Percentiles rank a stretch among this genome's conserved stretches.
phyloP scores from a whole-genome alignment of 306 rosid genomes.

The Dalbergia cochinchinensis region DNA sequence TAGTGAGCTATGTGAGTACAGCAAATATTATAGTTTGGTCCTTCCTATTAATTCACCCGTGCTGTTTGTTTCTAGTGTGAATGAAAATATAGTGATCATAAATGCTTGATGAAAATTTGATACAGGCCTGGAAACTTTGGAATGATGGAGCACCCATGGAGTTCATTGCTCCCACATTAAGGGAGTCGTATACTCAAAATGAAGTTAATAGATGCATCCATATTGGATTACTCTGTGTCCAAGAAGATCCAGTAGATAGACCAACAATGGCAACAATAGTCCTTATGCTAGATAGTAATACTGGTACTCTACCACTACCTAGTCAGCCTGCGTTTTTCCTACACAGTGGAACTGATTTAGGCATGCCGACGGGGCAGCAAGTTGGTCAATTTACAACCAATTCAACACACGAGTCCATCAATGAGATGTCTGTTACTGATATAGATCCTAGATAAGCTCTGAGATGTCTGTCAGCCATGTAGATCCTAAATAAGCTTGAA shows the following conservation, averaged over 20 bases:
- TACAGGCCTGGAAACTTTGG: conserved; percentile 29
- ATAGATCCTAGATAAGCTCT: conserved; percentile 41
- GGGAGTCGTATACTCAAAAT: conserved; percentile 31
- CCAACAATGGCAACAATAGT: conserved; percentile 51
- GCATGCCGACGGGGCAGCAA: conserved; percentile 24
- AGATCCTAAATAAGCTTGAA: no score
- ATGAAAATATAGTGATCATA: background rate
- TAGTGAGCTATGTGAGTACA: conserved; percentile 49
- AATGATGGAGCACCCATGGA: conserved; percentile 47
- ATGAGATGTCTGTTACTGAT: conserved; percentile 44
- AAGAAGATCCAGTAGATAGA: conserved; percentile 21
- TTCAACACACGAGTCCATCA: conserved; percentile 17
- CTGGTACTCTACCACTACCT: conserved; percentile 40
- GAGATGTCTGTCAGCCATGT: no score
- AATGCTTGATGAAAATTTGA: conserved; percentile 10
- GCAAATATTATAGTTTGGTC: background rate
- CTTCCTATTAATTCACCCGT: background rate
- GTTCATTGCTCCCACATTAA: conserved; percentile 42
- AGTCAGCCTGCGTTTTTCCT: conserved; percentile 36
- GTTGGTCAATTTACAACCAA: conserved; percentile 27
- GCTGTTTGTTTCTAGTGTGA: background rate
- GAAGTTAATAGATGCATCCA: conserved; percentile 55
- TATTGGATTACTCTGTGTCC: background rate
- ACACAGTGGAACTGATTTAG: conserved; percentile 31
- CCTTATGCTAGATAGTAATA: conserved; percentile 43